These are phyloP conservation scores for Crithidia bombi DNA, from an alignment of 208 protist species.

Conservation along the genomic window DNA sequence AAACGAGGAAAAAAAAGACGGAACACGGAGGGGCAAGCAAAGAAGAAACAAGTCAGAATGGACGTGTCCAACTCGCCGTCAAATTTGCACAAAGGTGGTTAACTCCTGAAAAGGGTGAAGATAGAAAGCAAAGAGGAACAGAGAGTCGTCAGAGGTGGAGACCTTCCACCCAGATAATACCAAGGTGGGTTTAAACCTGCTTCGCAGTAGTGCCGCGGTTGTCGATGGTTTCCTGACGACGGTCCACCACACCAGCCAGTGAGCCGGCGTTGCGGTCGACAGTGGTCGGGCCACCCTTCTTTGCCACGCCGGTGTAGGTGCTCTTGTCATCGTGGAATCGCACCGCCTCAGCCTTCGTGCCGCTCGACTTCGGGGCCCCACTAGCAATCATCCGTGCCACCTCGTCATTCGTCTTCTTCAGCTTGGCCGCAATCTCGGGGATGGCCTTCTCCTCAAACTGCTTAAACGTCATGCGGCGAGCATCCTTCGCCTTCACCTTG, in stretches of 20 bases:
- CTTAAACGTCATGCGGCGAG: conserved; percentile 75
- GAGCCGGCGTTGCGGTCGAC: conserved; percentile 88
- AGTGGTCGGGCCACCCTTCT: conserved; percentile 88
- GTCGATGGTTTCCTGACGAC: conserved; percentile 72
- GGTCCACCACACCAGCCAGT: conserved; percentile 85
- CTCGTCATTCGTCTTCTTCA: conserved; percentile 82
- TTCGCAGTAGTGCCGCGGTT: conserved; percentile 76
- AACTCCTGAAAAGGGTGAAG: too few relatives aligned
- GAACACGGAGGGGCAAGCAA: too few relatives aligned
- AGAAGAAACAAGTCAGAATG: too few relatives aligned
- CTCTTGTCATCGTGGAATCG: conserved; percentile 93
- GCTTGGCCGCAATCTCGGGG: conserved; percentile 86
- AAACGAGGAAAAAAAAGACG: too few relatives aligned
- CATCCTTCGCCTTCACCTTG: conserved; percentile 91
- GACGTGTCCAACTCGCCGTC: too few relatives aligned
- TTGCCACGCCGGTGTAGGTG: conserved; percentile 89
- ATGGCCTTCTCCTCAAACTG: conserved; percentile 75
- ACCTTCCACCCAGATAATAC: too few relatives aligned
- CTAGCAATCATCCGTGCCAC: conserved; percentile 56
- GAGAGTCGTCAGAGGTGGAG: too few relatives aligned
- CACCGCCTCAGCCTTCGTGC: conserved; percentile 84
- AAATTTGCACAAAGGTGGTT: too few relatives aligned
- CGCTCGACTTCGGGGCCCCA: conserved; percentile 62
- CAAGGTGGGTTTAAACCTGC: conserved; percentile 65
- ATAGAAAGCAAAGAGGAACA: too few relatives aligned